A percentile compares a stretch with the other conserved stretches of the same genome.
These are phyloP conservation scores for Chlorella sp. DNA, from an alignment of 139 green algal genomes.

Conservation along the genomic window DNA sequence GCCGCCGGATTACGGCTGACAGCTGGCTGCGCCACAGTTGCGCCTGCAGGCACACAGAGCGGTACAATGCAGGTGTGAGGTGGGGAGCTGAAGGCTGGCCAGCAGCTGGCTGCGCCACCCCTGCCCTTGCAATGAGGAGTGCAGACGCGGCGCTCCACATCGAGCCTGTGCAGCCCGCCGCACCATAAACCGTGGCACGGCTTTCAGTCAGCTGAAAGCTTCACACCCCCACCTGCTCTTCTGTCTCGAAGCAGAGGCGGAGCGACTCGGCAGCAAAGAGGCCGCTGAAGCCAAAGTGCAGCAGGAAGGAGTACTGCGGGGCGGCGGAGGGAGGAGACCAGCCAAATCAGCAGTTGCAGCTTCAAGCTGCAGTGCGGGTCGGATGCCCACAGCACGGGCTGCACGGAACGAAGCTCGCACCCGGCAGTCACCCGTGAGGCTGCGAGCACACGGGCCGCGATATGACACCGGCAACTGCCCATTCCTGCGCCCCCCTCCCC, in stretches of 20 bases:
- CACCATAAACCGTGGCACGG: too few relatives aligned
- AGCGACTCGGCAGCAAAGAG: slow-evolving; percentile 26
- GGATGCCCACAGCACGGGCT: too few relatives aligned
- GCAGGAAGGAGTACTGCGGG: slow-evolving; percentile 20
- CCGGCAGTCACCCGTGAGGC: not conserved
- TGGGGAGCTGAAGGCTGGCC: too few relatives aligned
- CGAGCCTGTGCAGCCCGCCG: too few relatives aligned
- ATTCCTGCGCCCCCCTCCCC: not conserved
- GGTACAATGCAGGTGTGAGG: too few relatives aligned
- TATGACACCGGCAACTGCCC: too few relatives aligned
- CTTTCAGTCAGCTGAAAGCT: too few relatives aligned
- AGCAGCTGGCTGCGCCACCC: too few relatives aligned
- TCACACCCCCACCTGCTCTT: not conserved
- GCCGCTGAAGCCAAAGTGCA: slow-evolving; percentile 19
- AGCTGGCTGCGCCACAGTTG: slow-evolving; percentile 20
- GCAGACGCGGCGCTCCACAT: too few relatives aligned
- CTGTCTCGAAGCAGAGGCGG: slow-evolving; percentile 18
- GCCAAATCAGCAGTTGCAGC: not conserved
- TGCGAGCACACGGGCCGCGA: too few relatives aligned
- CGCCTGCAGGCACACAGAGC: not conserved
- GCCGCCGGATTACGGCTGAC: not conserved
- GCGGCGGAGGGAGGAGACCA: not conserved
- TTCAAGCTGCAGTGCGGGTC: not conserved
- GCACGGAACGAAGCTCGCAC: not conserved
- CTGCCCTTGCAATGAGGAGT: too few relatives aligned